Percentiles rank a stretch among this genome's conserved stretches.
Evolutionary conservation across 345 rosid genomes (phyloP).

Genomic region (Dipteronia sinensis): DNA sequence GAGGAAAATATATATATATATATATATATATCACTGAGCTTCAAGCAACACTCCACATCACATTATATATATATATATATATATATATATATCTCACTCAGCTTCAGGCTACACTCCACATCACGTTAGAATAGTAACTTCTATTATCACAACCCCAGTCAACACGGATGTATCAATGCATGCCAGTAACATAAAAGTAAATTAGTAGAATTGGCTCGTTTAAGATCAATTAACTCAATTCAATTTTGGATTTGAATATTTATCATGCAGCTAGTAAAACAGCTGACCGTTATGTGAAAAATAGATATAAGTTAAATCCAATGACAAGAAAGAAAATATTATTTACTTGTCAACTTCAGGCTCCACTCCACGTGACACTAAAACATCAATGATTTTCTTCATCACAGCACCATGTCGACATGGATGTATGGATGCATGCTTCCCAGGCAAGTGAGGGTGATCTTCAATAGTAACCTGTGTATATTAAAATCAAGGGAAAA

Average conservation of each 20-base stretch:
- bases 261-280: background rate
- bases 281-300: background rate
- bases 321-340: background rate
- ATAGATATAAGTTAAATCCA: background rate
- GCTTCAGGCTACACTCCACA: slow-evolving; percentile 91
- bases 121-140: slow-evolving; percentile 77
- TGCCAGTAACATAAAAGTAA: slow-evolving; percentile 39
- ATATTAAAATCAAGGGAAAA: background rate
- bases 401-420: slow-evolving; percentile 98
- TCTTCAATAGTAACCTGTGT: slow-evolving; percentile 93
- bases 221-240: background rate
- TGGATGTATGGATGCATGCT: slow-evolving; percentile 99
- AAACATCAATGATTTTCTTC: slow-evolving; percentile 97
- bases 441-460: slow-evolving; percentile 97
- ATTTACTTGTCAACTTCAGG: slow-evolving; percentile 97
- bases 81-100: slow-evolving; percentile 42
- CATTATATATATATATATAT: slow-evolving; percentile 34
- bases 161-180: slow-evolving; percentile 85
- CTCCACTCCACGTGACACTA: slow-evolving; percentile 95
- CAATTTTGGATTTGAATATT: background rate
- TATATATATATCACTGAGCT: slow-evolving; percentile 69
- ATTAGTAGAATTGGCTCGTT: background rate
- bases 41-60: slow-evolving; percentile 87
- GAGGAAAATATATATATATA: background rate
- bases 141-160: slow-evolving; percentile 91